Evolutionary conservation across 2,329 filamentous ascomycete species (phyloP).

Genomic region (Epichloe gansuensis): DNA sequence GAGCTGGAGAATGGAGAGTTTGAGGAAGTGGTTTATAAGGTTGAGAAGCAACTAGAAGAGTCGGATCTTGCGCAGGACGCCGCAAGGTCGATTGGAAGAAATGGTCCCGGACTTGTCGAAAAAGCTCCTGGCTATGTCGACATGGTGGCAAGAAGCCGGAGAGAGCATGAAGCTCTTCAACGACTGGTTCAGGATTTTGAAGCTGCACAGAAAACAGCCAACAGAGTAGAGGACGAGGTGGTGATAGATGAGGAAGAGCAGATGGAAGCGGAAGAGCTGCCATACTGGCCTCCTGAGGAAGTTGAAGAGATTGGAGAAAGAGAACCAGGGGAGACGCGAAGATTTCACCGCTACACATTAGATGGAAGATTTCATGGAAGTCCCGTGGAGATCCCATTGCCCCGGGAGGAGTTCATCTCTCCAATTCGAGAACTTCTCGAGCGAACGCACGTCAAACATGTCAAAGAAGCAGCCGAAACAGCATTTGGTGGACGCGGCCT

Average conservation of each 20-base stretch:
- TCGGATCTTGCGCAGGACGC: slow-evolving; percentile 5
- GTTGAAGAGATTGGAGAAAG: slow-evolving; percentile 20
- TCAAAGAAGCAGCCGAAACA: slow-evolving; percentile 56
- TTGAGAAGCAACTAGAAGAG: slow-evolving; percentile 8
- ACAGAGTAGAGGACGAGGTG: slow-evolving; percentile 17
- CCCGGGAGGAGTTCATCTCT: slow-evolving; percentile 51
- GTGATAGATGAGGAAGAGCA: slow-evolving; percentile 8
- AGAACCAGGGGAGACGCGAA: slow-evolving; percentile 23
- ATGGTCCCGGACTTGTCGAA: slow-evolving; percentile 15
- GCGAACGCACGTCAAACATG: slow-evolving; percentile 58
- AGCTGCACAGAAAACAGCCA: slow-evolving; percentile 24
- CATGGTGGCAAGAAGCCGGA: slow-evolving; percentile 37
- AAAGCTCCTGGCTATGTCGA: slow-evolving; percentile 28
- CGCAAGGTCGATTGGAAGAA: slow-evolving; percentile 8
- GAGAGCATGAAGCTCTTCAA: slow-evolving; percentile 41
- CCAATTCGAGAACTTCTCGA: slow-evolving; percentile 59
- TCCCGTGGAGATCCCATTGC: slow-evolving; percentile 64
- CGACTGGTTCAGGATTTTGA: slow-evolving; percentile 47
- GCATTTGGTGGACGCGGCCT: slow-evolving; percentile 66
- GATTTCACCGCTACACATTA: slow-evolving; percentile 62
- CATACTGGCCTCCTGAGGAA: slow-evolving; percentile 20
- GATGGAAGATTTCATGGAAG: slow-evolving; percentile 62
- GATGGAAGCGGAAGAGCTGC: slow-evolving; percentile 15
- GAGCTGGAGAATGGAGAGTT: slow-evolving; percentile 42
- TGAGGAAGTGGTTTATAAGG: slow-evolving; percentile 46